Evolutionary conservation across 2,329 filamentous ascomycete species (phyloP), one percentile per base, ranked within the genome.

Genomic region (Thermoascus crustaceus): DNA sequence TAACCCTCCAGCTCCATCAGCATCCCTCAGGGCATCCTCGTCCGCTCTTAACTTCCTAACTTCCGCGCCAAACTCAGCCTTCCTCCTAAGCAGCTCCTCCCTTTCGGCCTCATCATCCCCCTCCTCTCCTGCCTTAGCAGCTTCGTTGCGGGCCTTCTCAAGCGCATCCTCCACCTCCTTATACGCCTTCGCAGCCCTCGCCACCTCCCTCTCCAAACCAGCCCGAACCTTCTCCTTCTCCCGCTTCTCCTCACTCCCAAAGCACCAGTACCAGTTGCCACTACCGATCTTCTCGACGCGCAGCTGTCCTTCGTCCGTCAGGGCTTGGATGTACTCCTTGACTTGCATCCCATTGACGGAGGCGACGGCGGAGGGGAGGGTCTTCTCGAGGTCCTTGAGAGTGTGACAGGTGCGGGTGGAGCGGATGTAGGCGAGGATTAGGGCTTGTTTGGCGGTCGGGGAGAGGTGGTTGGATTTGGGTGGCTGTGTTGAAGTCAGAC

Each of bases 231-330:
- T 47, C 32, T 73, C 60, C 37, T 60, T 63, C 11, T 58, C 54
- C 31, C 67, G 69, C 50, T 65, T 70, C 49, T 73, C 73, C 35
- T 80, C 75, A 18, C 69, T 75, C 11, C 60, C 65, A 52, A 82
- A 82, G 43, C 69, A 72, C 79, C 79, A 83, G 60, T 82, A 82
- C 78, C 78, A 83, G 54, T 82, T 82, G 18, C 76, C 78, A 43
- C 69, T 78, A 27, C 78, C 79, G 47, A 83, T 82, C 56, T 82
- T 82, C 61, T 82, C 78, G 18, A 80, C 72, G 11, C 70, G 69
- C 41, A 82, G 72, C 47, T 72, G 69, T 47, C 66, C 67, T 38
- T 82, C 79, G 48, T 81, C 76, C 6, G 66, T 62, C 13, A 82
- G 67, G 4, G 69, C 64, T 52, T 80, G 76, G 11, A 82, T 61